phyloP scores from a whole-genome alignment of 495 filamentous ascomycete species.

The Penicillium arizonense region DNA sequence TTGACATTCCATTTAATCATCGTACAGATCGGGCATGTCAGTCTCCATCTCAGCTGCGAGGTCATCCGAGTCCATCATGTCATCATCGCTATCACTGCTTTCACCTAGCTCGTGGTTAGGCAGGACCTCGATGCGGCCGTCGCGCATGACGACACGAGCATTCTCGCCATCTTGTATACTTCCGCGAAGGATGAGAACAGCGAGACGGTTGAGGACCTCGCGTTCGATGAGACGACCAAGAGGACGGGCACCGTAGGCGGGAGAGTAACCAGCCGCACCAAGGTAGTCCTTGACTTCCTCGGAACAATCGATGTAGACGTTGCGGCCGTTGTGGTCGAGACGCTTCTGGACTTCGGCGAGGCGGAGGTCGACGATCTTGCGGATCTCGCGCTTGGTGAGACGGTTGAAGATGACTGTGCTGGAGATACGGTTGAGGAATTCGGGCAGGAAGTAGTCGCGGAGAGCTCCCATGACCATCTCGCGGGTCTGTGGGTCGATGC shows the following conservation, averaged over 20 bases:
- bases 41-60: slow-evolving; percentile 61
- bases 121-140: slow-evolving; percentile 73
- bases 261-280: slow-evolving; percentile 84
- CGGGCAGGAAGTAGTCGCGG: slow-evolving; percentile 92
- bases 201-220: slow-evolving; percentile 90
- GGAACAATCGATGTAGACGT: slow-evolving; percentile 72
- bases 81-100: slow-evolving; percentile 65
- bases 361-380: slow-evolving; percentile 92
- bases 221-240: slow-evolving; percentile 88
- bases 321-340: slow-evolving; percentile 73
- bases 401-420: slow-evolving; percentile 98
- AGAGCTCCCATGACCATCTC: slow-evolving; percentile 88
- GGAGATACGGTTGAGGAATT: slow-evolving; percentile 97
- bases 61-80: slow-evolving; percentile 68
- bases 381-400: slow-evolving; percentile 81
- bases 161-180: slow-evolving; percentile 80
- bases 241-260: slow-evolving; percentile 89
- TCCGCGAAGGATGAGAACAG: slow-evolving; percentile 84
- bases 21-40: slow-evolving; percentile 72
- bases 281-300: slow-evolving; percentile 88
- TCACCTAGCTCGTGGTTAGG: slow-evolving; percentile 69
- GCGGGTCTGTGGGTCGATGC: slow-evolving; percentile 80
- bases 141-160: slow-evolving; percentile 72
- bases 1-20: slow-evolving; percentile 45
- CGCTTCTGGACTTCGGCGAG: slow-evolving; percentile 88